Evolutionary conservation across 2,329 filamentous ascomycete species (phyloP), one percentile per base, ranked within the genome.

Genomic region (Westerdykella sp.): DNA sequence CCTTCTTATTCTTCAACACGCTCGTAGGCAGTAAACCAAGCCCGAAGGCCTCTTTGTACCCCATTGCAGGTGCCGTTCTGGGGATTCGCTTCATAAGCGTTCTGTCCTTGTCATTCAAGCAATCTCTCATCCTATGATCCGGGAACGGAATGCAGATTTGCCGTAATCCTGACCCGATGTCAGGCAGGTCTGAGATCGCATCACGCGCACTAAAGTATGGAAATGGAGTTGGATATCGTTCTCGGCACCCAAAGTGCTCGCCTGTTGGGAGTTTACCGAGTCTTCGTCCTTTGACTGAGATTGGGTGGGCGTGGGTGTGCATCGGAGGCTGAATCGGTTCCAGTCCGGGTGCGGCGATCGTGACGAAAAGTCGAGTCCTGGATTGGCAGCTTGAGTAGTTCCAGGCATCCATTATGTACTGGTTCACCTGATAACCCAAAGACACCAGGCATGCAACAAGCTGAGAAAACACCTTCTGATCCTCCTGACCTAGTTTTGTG

Each of bases 341-440:
- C 3, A 78, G 65, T 0, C 80, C 83, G 0, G 86, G 84, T 0
- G 84, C 84, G 1, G 85, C 78, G 47, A 89, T 84, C 2, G 76
- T 71, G 1, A 93, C 72, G 46, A 94, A 88, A 0, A 91, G 70
- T 6, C 87, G 74, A 3, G 74, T 77, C 4, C 87, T 76, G 3
- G 67, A 70, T 57, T 93, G 86, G 0, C 80, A 69, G 2, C 81
- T 79, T 1, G 85, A 84, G 49, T 77, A 80, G 0, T 77, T 78
- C 73, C 83, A 87, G 0, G 85, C 77, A 50, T 89, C 85, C 15
- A 86, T 69, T 0, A 83, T 70, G 43, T 81, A 79, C 31, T 86
- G 75, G 34, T 84, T 78, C 0, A 80, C 71, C 56, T 94, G 87
- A 51, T 93, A 94, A 0, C 86, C 87, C 49, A 93, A 72, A 0